Conservation (phyloP, 441 rosid genomes). For the Kokia cookei region DNA sequence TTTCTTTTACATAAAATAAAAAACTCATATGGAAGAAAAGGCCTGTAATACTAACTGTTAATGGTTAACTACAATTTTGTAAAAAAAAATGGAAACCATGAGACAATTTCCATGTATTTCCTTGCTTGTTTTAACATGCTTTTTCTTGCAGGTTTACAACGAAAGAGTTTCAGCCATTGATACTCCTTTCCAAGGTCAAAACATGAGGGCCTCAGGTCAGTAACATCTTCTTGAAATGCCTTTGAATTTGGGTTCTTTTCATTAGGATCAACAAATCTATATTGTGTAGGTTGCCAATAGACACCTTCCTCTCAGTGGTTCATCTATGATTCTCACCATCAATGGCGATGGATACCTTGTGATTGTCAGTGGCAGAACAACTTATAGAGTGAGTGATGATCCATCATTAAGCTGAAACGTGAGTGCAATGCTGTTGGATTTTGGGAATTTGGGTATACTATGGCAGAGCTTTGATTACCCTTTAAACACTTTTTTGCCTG, state of each 20-base stretch:
- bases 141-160: background rate
- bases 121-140: background rate
- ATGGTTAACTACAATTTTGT: background rate
- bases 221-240: background rate
- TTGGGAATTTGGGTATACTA: constrained; percentile 7
- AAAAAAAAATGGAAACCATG: background rate
- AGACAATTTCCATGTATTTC: background rate
- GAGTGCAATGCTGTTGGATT: constrained; percentile 3
- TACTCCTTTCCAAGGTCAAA: background rate
- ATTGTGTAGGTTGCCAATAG: constrained; percentile 1
- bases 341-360: constrained; percentile 5
- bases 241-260: background rate
- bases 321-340: background rate
- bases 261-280: background rate
- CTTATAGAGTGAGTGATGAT: constrained; percentile 7
- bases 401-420: background rate
- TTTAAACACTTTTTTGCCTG: background rate
- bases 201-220: background rate
- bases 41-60: background rate
- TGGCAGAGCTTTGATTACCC: constrained; percentile 16
- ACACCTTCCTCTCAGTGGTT: background rate
- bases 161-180: background rate
- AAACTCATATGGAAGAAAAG: background rate
- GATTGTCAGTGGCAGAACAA: background rate
- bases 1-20: background rate